Conservation (phyloP, 306 rosid genomes). For the Gastrolobium villosum region DNA sequence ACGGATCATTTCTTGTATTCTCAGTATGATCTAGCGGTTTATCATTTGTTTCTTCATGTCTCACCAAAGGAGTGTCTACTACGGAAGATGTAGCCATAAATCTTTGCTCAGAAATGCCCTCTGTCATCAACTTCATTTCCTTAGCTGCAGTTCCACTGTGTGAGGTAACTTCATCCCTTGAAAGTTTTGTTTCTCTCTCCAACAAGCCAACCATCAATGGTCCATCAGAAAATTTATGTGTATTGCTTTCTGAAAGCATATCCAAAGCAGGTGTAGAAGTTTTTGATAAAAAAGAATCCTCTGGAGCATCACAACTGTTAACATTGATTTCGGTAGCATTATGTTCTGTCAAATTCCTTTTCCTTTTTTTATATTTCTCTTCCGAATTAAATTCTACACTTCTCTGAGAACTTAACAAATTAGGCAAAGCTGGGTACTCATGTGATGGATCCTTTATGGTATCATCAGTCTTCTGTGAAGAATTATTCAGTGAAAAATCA, state of each 20-base stretch:
- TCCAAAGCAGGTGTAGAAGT: too few relatives aligned
- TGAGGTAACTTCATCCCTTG: too few relatives aligned
- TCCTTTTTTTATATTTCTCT: too few relatives aligned
- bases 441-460: slow-evolving; percentile 35
- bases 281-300: too few relatives aligned
- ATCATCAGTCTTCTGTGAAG: slow-evolving; percentile 36
- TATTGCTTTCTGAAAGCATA: too few relatives aligned
- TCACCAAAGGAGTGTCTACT: slow-evolving; percentile 35
- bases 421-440: slow-evolving; percentile 40
- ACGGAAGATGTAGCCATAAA: slow-evolving; percentile 31
- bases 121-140: slow-evolving; percentile 40
- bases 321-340: too few relatives aligned
- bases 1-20: slow-evolving; percentile 33
- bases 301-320: too few relatives aligned
- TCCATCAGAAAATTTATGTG: too few relatives aligned
- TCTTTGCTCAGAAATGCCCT: slow-evolving; percentile 24
- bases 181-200: too few relatives aligned
- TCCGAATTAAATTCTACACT: too few relatives aligned
- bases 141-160: slow-evolving; percentile 37
- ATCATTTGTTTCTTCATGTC: slow-evolving; percentile 46
- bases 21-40: slow-evolving; percentile 36
- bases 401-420: slow-evolving; percentile 28
- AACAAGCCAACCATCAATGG: too few relatives aligned
- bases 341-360: too few relatives aligned
- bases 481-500: slow-evolving; percentile 26